Conservation (phyloP, 2,329 filamentous ascomycete species). For the Pochonia chlamydosporia region DNA sequence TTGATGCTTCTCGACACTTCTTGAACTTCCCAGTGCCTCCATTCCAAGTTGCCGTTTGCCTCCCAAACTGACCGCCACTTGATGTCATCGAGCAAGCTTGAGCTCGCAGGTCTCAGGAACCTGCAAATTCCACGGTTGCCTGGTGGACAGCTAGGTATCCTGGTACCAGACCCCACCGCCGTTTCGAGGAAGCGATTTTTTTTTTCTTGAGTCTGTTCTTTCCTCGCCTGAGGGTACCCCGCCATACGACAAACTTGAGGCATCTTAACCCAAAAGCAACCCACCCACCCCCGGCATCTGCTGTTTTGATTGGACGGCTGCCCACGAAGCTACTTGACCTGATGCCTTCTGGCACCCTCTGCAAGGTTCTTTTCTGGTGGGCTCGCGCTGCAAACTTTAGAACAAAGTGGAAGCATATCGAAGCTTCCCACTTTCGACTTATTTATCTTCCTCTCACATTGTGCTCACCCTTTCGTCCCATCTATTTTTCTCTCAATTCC, state of each 20-base stretch:
- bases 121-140: background rate
- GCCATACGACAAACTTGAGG: too few species aligned
- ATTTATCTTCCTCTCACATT: constrained; percentile 29
- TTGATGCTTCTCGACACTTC: too few species aligned
- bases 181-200: too few species aligned
- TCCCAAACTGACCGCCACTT: background rate
- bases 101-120: too few species aligned
- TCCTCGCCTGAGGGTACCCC: too few species aligned
- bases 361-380: constrained; percentile 28
- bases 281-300: background rate
- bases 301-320: background rate
- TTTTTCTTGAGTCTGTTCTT: too few species aligned
- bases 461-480: constrained; percentile 13
- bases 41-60: too few species aligned
- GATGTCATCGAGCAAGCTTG: constrained; percentile 2
- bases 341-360: constrained; percentile 30
- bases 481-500: constrained; percentile 11
- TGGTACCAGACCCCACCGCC: too few species aligned
- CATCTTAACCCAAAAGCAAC: background rate
- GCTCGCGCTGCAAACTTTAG: constrained; percentile 27
- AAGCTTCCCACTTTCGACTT: constrained; percentile 31
- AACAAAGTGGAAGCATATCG: constrained; percentile 39
- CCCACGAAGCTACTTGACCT: constrained; percentile 18
- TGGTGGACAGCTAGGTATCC: background rate
- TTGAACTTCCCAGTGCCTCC: too few species aligned